These are phyloP conservation scores for Rhazya stricta DNA, from an alignment of 257 asterid genomes.

Conservation along the genomic window DNA sequence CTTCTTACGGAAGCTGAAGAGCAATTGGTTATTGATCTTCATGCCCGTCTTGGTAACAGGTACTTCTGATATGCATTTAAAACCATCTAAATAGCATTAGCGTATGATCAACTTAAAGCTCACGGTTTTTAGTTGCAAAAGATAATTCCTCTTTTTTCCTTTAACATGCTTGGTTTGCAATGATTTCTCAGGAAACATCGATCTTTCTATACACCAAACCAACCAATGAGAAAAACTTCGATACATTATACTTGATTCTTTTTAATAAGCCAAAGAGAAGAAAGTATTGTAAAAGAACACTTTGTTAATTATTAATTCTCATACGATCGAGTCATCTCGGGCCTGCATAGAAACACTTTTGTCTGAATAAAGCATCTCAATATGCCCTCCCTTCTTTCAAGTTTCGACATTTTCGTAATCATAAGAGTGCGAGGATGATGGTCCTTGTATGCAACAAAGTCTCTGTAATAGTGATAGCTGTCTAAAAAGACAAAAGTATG, in stretches of 20 bases:
- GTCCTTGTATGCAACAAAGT: constrained; percentile 10
- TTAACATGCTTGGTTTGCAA: neutral
- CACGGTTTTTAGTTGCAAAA: neutral
- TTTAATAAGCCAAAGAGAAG: too few relatives aligned
- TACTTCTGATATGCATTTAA: constrained; percentile 10
- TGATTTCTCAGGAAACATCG: neutral
- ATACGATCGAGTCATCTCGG: neutral
- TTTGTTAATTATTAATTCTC: neutral
- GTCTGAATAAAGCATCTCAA: too few relatives aligned
- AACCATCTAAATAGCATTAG: neutral
- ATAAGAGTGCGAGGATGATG: neutral
- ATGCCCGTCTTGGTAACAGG: constrained; percentile 93
- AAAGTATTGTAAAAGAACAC: too few relatives aligned
- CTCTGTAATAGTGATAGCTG: neutral
- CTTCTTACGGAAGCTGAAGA: constrained; percentile 86
- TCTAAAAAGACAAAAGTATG: neutral
- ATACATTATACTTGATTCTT: too few relatives aligned
- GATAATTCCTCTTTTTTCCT: too few relatives aligned
- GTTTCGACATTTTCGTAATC: neutral
- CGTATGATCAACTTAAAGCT: too few relatives aligned
- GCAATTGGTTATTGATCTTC: constrained; percentile 82
- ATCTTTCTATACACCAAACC: neutral
- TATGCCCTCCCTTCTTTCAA: neutral
- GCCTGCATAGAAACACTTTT: neutral
- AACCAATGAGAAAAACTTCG: neutral